A percentile compares a stretch with the other conserved stretches of the same genome.
These are phyloP conservation scores for Tagetes erecta DNA, from an alignment of 129 eudicot genomes.

Conservation along the genomic window DNA sequence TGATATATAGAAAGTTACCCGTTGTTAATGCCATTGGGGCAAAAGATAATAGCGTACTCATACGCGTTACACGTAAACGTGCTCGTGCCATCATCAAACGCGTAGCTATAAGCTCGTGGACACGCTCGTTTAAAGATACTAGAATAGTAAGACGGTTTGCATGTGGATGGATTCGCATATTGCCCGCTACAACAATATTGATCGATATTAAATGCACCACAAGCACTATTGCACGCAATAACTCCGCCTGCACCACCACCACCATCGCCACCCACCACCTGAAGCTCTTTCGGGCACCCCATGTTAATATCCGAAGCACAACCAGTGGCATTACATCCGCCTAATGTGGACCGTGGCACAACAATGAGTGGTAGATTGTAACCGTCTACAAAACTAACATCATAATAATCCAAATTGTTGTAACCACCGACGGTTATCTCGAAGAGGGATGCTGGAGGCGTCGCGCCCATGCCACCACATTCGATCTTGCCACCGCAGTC, in stretches of 20 bases:
- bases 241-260: slow-evolving; percentile 47
- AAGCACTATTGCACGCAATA: slow-evolving; percentile 88
- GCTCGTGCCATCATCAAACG: slow-evolving; percentile 93
- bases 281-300: slow-evolving; percentile 95
- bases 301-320: slow-evolving; percentile 71
- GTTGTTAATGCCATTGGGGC: slow-evolving; percentile 54
- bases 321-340: slow-evolving; percentile 78
- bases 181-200: slow-evolving; percentile 95
- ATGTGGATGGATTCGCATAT: slow-evolving; percentile 78
- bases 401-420: slow-evolving; percentile 68
- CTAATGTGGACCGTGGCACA: slow-evolving; percentile 50
- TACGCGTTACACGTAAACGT: slow-evolving; percentile 88
- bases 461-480: slow-evolving; percentile 77
- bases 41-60: slow-evolving; percentile 69
- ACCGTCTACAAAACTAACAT: slow-evolving; percentile 88
- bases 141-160: slow-evolving; percentile 75
- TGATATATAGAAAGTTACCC: slow-evolving; percentile 42
- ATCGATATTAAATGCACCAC: slow-evolving; percentile 80
- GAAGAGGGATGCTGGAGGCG: slow-evolving; percentile 89
- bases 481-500: slow-evolving; percentile 88
- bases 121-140: slow-evolving; percentile 83
- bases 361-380: slow-evolving; percentile 82
- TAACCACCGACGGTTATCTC: slow-evolving; percentile 82
- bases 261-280: slow-evolving; percentile 59
- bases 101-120: slow-evolving; percentile 92